Conservation (phyloP, 768 basidiomycete species). For the Kwoniella dendrophila region DNA sequence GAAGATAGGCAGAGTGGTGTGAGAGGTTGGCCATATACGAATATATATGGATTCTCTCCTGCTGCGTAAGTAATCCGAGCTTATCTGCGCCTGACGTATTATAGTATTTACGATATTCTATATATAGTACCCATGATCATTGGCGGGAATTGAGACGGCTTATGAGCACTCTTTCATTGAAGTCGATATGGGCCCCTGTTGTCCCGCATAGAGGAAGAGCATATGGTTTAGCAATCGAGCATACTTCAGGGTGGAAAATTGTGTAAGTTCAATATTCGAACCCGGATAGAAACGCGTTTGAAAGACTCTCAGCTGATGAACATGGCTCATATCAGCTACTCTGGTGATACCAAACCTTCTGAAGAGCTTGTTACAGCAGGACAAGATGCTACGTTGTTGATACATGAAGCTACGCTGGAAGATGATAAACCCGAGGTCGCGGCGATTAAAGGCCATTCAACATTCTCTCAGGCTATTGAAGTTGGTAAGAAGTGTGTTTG, state of each 20-base stretch:
- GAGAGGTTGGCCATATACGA: conserved; percentile 16
- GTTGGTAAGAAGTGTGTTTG: conserved; percentile 67
- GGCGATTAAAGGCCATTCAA: conserved; percentile 77
- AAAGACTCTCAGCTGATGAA: too few relatives aligned
- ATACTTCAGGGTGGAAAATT: conserved; percentile 74
- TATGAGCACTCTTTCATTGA: conserved; percentile 58
- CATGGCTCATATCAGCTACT: conserved; percentile 65
- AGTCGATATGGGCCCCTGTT: conserved; percentile 68
- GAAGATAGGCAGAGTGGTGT: conserved; percentile 12
- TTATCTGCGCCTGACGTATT: not conserved
- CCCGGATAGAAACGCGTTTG: not conserved
- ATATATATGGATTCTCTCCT: conserved; percentile 13
- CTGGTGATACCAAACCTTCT: conserved; percentile 85
- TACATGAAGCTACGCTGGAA: conserved; percentile 92
- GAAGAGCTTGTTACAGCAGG: conserved; percentile 69
- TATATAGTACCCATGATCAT: conserved; percentile 11
- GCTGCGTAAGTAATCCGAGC: conserved; percentile 4
- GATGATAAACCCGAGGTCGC: conserved; percentile 80
- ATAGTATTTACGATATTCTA: not conserved
- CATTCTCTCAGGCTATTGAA: conserved; percentile 81
- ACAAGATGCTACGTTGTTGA: conserved; percentile 71
- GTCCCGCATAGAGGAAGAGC: conserved; percentile 73
- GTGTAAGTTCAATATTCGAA: conserved; percentile 61
- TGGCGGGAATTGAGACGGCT: conserved; percentile 1
- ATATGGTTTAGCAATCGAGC: conserved; percentile 71